phyloP scores from a whole-genome alignment of 73 alveolate genomes.

The Uronychia binucleata region DNA sequence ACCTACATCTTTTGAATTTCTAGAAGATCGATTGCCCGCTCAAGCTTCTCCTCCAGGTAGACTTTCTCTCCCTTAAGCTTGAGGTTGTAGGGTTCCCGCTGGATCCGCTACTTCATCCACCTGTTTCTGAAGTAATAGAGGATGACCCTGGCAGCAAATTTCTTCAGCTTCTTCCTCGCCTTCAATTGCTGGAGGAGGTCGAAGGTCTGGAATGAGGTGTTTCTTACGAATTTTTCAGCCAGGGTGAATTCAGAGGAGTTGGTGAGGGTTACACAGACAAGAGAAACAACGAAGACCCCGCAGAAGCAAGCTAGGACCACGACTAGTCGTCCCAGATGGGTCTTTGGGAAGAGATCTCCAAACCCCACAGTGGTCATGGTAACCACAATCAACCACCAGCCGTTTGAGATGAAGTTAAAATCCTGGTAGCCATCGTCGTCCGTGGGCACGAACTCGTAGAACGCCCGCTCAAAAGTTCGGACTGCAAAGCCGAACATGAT shows the following conservation, averaged over 20 bases:
- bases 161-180: slow-evolving; percentile 31
- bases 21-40: background rate
- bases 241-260: slow-evolving; percentile 66
- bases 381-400: slow-evolving; percentile 56
- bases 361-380: slow-evolving; percentile 92
- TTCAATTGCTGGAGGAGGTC: background rate
- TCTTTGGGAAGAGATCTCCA: slow-evolving; percentile 97
- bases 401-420: slow-evolving; percentile 27
- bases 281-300: slow-evolving; percentile 93
- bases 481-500: slow-evolving; percentile 46
- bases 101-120: background rate
- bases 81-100: slow-evolving; percentile 23
- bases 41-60: slow-evolving; percentile 3
- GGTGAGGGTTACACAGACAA: slow-evolving; percentile 89
- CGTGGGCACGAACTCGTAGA: slow-evolving; percentile 38
- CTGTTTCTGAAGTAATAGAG: background rate
- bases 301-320: slow-evolving; percentile 90
- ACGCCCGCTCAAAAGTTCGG: slow-evolving; percentile 47
- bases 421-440: slow-evolving; percentile 30
- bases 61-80: background rate
- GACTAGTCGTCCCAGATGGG: slow-evolving; percentile 93
- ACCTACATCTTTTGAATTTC: background rate
- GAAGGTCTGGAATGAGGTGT: slow-evolving; percentile 5
- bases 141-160: slow-evolving; percentile 27
- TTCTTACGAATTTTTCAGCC: slow-evolving; percentile 54